Evolutionary conservation across 1,284 basidiomycete species (phyloP), one percentile per base, ranked within the genome.

Genomic region (Ganoderma leucocontextum): DNA sequence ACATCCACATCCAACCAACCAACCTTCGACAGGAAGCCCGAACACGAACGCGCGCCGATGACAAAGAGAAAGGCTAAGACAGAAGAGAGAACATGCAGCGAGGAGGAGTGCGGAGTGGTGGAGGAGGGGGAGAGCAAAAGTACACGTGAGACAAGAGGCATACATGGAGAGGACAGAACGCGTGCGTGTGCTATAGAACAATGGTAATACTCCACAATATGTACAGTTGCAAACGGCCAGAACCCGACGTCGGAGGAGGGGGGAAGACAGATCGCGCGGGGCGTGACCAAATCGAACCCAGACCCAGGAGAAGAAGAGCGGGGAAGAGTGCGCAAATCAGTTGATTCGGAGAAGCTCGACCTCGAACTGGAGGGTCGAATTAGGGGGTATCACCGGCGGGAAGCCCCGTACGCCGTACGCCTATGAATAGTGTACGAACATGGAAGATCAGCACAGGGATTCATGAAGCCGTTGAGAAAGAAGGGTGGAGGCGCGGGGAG

Each of bases 311-410:
- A 38, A 49, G 47, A 49, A 49, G 44, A 6, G n/a, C 25, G 22
- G 47, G 47, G 52, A 55, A 53, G 63, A 25, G 70, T 59, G 62
- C 60, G 63, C 60, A 49, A 60, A 68, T 81, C 76, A 85, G 77
- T 89, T 88, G 83, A 95, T 94, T 79, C 86, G 85, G 68, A 95
- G 70, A 67, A 96, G 83, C 82, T 95, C 93, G 69, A 95, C 92
- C 80, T 94, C 91, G 76, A 95, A 96, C 71, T 82, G 87, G 79
- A 96, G 86, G 44, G 88, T 91, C 35, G 93, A 81, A 78, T 94
- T 90, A 74, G 91, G 79, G 25, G 95, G 95, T 78, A 96, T 95
- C 71, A 93, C 86, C 39, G 93, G 93, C 52, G 91, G 92, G 83
- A 94, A 95, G 38, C 92, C 92, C 47, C 87, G 85, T 39, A 81